These are phyloP conservation scores for Penicillium sp. DNA, from an alignment of 2,329 filamentous ascomycete genomes.

Conservation along the genomic window DNA sequence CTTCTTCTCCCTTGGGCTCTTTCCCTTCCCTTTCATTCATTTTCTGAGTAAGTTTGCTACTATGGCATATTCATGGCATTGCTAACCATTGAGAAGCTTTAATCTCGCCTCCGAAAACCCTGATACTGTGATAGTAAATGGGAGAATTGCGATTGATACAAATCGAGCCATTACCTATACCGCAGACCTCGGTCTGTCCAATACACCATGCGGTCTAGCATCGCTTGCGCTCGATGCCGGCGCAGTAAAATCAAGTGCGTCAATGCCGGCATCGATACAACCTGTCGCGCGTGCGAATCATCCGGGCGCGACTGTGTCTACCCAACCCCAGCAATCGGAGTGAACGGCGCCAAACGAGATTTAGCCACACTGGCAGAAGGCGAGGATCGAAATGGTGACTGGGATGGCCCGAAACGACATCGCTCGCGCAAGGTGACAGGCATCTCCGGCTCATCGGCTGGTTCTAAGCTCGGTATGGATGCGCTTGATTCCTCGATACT, in stretches of 20 bases:
- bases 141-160: slow-evolving; percentile 7
- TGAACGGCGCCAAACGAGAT: slow-evolving; percentile 39
- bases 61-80: slow-evolving; percentile 10
- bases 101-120: not conserved
- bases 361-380: slow-evolving; percentile 36
- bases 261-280: slow-evolving; percentile 69
- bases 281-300: slow-evolving; percentile 72
- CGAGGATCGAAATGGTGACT: slow-evolving; percentile 42
- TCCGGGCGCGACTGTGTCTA: slow-evolving; percentile 71
- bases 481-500: slow-evolving; percentile 51
- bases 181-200: slow-evolving; percentile 15
- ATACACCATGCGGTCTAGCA: slow-evolving; percentile 66
- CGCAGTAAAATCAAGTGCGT: slow-evolving; percentile 85
- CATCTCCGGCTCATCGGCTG: slow-evolving; percentile 30
- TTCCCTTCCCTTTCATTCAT: slow-evolving; percentile 8
- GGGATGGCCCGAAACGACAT: slow-evolving; percentile 44
- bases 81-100: slow-evolving; percentile 2
- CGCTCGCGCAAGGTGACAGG: slow-evolving; percentile 38
- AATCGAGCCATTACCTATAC: slow-evolving; percentile 2
- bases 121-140: slow-evolving; percentile 8
- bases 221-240: slow-evolving; percentile 73
- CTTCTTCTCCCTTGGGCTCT: slow-evolving; percentile 9
- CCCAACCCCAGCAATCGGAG: slow-evolving; percentile 49
- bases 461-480: slow-evolving; percentile 40
- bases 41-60: not conserved